Percentiles rank a stretch among this genome's conserved stretches.
phyloP scores from a whole-genome alignment of 129 eudicot genomes.

The Helianthus tuberosus region DNA sequence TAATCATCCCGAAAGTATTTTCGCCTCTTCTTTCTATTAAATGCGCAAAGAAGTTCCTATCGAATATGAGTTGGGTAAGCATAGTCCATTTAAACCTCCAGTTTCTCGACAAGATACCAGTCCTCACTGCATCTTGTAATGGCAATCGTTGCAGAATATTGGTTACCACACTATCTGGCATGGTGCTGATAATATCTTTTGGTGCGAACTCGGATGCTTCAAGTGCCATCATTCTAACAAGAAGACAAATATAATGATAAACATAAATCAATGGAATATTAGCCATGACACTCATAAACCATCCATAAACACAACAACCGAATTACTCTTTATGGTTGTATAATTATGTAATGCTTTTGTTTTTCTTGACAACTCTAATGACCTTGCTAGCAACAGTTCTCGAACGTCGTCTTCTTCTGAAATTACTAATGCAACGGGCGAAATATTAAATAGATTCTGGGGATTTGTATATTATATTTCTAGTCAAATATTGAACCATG shows the following conservation, averaged over 20 bases:
- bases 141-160: conserved; percentile 12
- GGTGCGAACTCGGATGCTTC: background rate
- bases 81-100: conserved; percentile 20
- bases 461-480: no score
- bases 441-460: no score
- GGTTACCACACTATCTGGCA: conserved; percentile 12
- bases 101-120: conserved; percentile 8
- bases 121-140: conserved; percentile 9
- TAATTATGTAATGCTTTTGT: no score
- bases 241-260: background rate
- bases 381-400: no score
- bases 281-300: background rate
- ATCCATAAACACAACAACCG: no score
- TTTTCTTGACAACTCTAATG: no score
- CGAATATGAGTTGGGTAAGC: conserved; percentile 10
- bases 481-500: no score
- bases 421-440: no score
- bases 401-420: no score
- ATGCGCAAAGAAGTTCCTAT: background rate
- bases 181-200: conserved; percentile 3
- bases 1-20: background rate
- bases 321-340: no score
- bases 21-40: background rate
- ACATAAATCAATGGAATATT: background rate
- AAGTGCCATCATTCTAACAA: conserved; percentile 2